Evolutionary conservation across 208 protist species (phyloP), one percentile per base, ranked within the genome.

Genomic region (Trypanosoma vivax): DNA sequence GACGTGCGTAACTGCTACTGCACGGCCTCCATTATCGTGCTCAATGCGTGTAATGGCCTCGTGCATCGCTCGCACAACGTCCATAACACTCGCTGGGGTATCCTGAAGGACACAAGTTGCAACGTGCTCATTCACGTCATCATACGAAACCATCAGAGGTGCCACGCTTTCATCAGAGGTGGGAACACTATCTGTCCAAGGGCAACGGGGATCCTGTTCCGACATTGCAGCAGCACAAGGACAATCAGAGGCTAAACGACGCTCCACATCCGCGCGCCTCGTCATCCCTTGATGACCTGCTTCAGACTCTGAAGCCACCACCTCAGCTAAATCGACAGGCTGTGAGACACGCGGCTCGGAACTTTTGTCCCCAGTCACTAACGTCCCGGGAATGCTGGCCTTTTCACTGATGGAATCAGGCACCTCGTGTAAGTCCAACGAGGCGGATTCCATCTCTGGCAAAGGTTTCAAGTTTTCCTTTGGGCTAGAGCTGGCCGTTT

Each of bases 351-450:
- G n/a, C n/a, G n/a, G n/a, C n/a, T n/a, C n/a, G n/a, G n/a, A n/a
- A n/a, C n/a, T n/a, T n/a, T n/a, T n/a, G n/a, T n/a, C n/a, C n/a
- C n/a, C n/a, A n/a, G n/a, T n/a, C n/a, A n/a, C n/a, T n/a, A n/a
- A n/a, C n/a, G n/a, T n/a, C n/a, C n/a, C n/a, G n/a, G n/a, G n/a
- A 27, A 31, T 16, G 25, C 24, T 24, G 35, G 40, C 50, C 23
- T 18, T 1, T 25, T 38, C 59, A 30, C 59, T 47, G 24, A 56
- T 19, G 42, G 30, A 25, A 29, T 58, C 41, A 6, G 81, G 77
- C 30, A 90, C 73, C 50, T 83, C 66, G 59, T 85, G 82, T 3
- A 48, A 46, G 5, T 83, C 70, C 23, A 90, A 39, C 29, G 61
- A 73, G 34, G 43, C 45, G 3, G 60, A 60, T 18, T 85, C 51